Conservation (phyloP, 208 protist species). For the Trichomonas vaginalis region DNA sequence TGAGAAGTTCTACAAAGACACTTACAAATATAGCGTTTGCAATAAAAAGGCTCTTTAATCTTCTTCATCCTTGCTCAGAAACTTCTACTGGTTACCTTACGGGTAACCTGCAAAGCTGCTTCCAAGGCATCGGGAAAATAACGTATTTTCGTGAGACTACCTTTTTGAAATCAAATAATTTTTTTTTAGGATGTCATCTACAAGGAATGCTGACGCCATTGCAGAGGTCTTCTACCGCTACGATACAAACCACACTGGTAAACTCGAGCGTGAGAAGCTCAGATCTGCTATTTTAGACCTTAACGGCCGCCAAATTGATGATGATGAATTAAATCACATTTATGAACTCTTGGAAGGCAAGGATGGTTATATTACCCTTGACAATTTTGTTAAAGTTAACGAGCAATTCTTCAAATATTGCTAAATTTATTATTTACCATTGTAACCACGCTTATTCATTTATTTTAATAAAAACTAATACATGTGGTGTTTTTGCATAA, state of each 20-base stretch:
- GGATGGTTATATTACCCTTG: not conserved
- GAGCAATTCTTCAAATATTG: constrained; percentile 13
- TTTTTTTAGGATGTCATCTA: not conserved
- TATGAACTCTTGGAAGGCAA: not conserved
- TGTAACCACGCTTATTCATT: no score
- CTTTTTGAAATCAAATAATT: not conserved
- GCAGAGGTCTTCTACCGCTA: not conserved
- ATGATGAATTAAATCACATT: not conserved
- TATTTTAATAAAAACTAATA: no score
- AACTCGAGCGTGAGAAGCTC: not conserved
- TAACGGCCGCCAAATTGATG: constrained; percentile 6
- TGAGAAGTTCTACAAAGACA: no score
- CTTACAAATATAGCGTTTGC: no score
- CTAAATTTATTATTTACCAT: no score
- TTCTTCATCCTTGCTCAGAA: no score
- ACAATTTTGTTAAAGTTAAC: not conserved
- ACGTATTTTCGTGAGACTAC: no score
- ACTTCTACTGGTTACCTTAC: no score
- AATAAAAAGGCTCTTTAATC: no score
- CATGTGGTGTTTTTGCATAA: no score
- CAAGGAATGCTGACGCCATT: not conserved
- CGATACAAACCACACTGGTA: not conserved
- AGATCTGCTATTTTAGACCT: not conserved
- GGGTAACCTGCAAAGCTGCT: no score
- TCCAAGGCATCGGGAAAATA: no score